These are phyloP conservation scores for Penstemon eatonii DNA, from an alignment of 257 asterid species.

Conservation along the genomic window DNA sequence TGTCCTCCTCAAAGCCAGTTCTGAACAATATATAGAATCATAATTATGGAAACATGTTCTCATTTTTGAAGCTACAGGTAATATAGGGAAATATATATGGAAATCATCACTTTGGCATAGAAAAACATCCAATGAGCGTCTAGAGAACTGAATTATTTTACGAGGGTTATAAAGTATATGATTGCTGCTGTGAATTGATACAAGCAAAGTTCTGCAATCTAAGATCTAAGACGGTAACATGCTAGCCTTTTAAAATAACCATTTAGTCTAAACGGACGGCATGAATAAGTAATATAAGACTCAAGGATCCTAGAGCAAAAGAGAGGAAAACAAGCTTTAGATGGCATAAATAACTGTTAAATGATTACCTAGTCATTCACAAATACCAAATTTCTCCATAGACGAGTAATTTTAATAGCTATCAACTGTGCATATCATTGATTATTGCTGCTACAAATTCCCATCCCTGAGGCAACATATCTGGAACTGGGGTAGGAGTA, in stretches of 20 bases:
- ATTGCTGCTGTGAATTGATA: not conserved
- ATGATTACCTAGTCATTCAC: slow-evolving; percentile 8
- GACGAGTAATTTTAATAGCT: slow-evolving; percentile 3
- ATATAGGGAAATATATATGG: not conserved
- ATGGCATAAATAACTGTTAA: slow-evolving; percentile 3
- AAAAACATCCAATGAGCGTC: not conserved
- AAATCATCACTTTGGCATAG: not conserved
- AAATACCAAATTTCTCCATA: not conserved
- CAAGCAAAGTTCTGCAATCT: not conserved
- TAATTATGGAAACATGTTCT: slow-evolving; percentile 24
- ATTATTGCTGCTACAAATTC: slow-evolving; percentile 9
- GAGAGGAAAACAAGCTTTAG: slow-evolving; percentile 3
- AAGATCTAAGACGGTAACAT: not conserved
- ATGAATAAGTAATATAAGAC: slow-evolving; percentile 1
- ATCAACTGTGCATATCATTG: not conserved
- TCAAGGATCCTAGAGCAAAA: not conserved
- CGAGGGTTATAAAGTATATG: slow-evolving; percentile 1
- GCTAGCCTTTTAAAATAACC: not conserved
- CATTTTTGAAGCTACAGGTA: not conserved
- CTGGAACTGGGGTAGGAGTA: slow-evolving; percentile 16
- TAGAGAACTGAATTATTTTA: not conserved
- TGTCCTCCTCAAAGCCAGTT: slow-evolving; percentile 99
- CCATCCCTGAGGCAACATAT: not conserved
- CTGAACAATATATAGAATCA: slow-evolving; percentile 46
- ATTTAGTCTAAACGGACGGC: not conserved